Percentiles rank a stretch among this genome's conserved stretches.
Evolutionary conservation across 2,329 filamentous ascomycete species (phyloP).

Genomic region (Bimuria novae-zelandiae): DNA sequence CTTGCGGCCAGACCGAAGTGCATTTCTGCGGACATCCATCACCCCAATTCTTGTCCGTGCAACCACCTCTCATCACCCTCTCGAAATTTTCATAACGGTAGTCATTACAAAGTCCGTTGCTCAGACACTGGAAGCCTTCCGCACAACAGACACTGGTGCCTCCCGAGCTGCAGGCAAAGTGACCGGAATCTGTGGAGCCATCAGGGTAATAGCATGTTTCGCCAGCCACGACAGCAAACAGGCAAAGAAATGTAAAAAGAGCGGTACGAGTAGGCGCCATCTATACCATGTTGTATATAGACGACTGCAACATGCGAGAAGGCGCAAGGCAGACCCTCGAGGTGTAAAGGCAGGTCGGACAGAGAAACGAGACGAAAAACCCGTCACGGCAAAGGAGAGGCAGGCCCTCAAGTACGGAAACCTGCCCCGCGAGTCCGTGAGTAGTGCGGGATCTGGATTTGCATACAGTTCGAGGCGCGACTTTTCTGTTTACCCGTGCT

Average conservation of each 20-base stretch:
- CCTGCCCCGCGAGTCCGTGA: not conserved
- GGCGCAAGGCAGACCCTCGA: slow-evolving; percentile 2
- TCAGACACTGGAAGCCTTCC: slow-evolving; percentile 20
- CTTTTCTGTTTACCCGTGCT: not conserved
- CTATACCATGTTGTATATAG: not conserved
- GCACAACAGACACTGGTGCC: slow-evolving; percentile 21
- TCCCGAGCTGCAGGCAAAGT: slow-evolving; percentile 15
- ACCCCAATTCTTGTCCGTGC: slow-evolving; percentile 23
- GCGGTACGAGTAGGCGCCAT: not conserved
- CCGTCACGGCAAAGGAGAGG: not conserved
- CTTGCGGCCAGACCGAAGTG: slow-evolving; percentile 19
- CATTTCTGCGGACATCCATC: slow-evolving; percentile 15
- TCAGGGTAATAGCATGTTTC: slow-evolving; percentile 24
- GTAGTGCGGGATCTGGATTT: not conserved
- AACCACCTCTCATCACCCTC: slow-evolving; percentile 23
- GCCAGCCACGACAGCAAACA: slow-evolving; percentile 1
- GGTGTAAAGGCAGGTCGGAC: not conserved
- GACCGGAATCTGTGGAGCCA: slow-evolving; percentile 14
- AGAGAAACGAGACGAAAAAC: not conserved
- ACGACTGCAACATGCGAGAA: slow-evolving; percentile 1
- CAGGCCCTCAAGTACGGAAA: not conserved
- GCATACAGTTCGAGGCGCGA: no score
- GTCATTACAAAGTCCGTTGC: slow-evolving; percentile 26
- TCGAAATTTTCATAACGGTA: slow-evolving; percentile 19
- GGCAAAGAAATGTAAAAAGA: not conserved